Evolutionary conservation across 2,329 filamentous ascomycete genomes (phyloP), one percentile per base, ranked within the genome.

Genomic region (Teratosphaeriaceae sp.): DNA sequence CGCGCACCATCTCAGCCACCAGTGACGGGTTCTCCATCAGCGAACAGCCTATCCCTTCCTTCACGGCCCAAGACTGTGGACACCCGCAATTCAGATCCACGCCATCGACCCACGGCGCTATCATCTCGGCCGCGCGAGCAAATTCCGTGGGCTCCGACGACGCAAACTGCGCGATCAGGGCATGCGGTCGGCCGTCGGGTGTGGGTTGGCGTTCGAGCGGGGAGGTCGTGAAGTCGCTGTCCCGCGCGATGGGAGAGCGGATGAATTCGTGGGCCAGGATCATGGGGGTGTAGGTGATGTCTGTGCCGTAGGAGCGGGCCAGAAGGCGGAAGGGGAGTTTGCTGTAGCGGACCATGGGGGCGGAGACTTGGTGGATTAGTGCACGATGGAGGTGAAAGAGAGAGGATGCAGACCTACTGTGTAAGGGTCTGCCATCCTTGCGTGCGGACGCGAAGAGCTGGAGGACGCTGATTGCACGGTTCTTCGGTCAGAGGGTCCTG

Each of bases 21-120:
- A 82, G 68, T 50, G 79, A 76, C 7, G 79, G 74, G 38, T 72
- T 67, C 34, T 78, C 71, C 80, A 85, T 85, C 24, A 86, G 66
- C n/a, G 79, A 79, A 3, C 82, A 82, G 4, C 82, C 82, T 2
- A 86, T 69, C 1, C 71, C 77, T 60, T 82, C 79, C 31, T 80
- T 76, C 54, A 82, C 82, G 0, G 82, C 82, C 82, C 82, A 85
- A 5, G 76, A 76, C 62, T 86, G 82, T 6, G 82, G 82, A 55
- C 82, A 86, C 9, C 82, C 82, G 60, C 82, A 86, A 65, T 85
- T 85, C 30, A 85, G 68, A 54, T 85, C 80, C 2, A 85, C 73
- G 49, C 82, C 82, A 53, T 74, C 74, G 40, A 78, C 75, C 57
- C 68, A 78, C 2, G 81, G 80, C 0, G 73, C 75, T 2, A 79